phyloP scores from a whole-genome alignment of 495 filamentous ascomycete species.

The Sabuloglossum arenarium region DNA sequence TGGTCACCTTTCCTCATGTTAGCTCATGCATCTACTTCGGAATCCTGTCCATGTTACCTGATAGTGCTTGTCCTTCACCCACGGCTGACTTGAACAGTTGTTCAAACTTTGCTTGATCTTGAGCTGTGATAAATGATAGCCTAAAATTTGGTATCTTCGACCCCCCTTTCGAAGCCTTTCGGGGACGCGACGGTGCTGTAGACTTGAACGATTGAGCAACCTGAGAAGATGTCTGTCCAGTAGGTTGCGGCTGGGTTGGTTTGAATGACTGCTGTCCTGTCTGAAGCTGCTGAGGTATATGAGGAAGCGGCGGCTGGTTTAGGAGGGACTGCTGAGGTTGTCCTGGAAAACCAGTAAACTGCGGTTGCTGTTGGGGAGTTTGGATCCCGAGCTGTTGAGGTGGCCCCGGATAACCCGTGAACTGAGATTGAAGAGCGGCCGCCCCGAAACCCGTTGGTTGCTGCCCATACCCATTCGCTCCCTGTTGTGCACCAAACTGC shows the following conservation, averaged over 20 bases:
- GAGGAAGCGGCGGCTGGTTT: slow-evolving; percentile 24
- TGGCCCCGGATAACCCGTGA: slow-evolving; percentile 27
- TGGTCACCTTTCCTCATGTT: slow-evolving; percentile 38
- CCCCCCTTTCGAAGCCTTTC: slow-evolving; percentile 20
- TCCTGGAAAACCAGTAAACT: slow-evolving; percentile 32
- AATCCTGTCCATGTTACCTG: slow-evolving; percentile 26
- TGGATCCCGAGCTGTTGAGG: slow-evolving; percentile 6
- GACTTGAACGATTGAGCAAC: slow-evolving; percentile 70
- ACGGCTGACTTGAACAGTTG: slow-evolving; percentile 93
- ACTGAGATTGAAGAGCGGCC: slow-evolving; percentile 23
- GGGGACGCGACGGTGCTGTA: slow-evolving; percentile 30
- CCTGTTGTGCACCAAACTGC: slow-evolving; percentile 18
- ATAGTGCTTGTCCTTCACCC: slow-evolving; percentile 67
- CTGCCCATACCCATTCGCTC: slow-evolving; percentile 21
- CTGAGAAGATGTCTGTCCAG: slow-evolving; percentile 45
- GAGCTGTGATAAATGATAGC: slow-evolving; percentile 84
- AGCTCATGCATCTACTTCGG: slow-evolving; percentile 6
- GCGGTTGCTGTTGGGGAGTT: slow-evolving; percentile 37
- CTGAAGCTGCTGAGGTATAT: slow-evolving; percentile 15
- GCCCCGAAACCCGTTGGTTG: slow-evolving; percentile 28
- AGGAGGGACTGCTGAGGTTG: slow-evolving; percentile 13
- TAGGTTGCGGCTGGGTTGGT: slow-evolving; percentile 19
- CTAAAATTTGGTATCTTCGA: slow-evolving; percentile 85
- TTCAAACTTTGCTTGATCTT: slow-evolving; percentile 95
- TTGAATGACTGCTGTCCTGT: slow-evolving; percentile 21